Base-by-base conservation (phyloP, 345 rosid species). In the Lumnitzera littorea region DNA sequence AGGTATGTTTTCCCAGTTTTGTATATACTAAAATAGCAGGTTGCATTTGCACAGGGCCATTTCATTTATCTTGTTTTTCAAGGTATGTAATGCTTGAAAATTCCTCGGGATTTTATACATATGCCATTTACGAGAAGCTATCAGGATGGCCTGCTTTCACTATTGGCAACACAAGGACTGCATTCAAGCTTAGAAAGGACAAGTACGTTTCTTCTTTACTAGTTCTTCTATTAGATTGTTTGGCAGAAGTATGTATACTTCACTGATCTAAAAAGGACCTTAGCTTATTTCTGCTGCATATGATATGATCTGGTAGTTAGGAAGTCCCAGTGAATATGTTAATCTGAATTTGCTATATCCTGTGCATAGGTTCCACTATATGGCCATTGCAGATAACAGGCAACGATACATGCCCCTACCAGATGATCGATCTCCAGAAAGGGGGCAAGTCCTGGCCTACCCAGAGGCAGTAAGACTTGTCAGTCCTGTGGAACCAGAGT, bases 321-420 rank as follows among this genome's bases (percentile, higher is more conserved):
- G 59, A 15, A 58, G 52, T 58, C 13, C 24, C n/a, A 24, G 20
- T 47, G 20, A 8, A 25, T 48, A 36, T 41, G 25, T 14, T 24
- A 41, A 8, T 9, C 25, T 53, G 31, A 48, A 43, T 56, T 60
- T 2, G 43, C 36, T 13, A 52, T 23, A 13, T 49, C 49, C 31
- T 60, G 62, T n/a, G n/a, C 58, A 60, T 62, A 91, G 97, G 81
- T 94, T 94, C 80, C 90, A 71, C 64, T 87, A 82, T 72, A 87
- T 94, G 97, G 88, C 82, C 0, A 71, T 90, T 61, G 84, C 96
- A 60, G 95, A 82, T 70, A 74, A 83, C 51, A 84, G 96, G 55
- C 96, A 87, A 54, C 81, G 99, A 70, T 61, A 48, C 70, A 87
- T 94, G 99, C 97, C 99, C 16, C 59, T 83, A 15, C 99, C 97